Percentiles rank a stretch among this genome's conserved stretches.
Conservation (phyloP, 768 basidiomycete genomes). For the Boletus vinaceobasis region DNA sequence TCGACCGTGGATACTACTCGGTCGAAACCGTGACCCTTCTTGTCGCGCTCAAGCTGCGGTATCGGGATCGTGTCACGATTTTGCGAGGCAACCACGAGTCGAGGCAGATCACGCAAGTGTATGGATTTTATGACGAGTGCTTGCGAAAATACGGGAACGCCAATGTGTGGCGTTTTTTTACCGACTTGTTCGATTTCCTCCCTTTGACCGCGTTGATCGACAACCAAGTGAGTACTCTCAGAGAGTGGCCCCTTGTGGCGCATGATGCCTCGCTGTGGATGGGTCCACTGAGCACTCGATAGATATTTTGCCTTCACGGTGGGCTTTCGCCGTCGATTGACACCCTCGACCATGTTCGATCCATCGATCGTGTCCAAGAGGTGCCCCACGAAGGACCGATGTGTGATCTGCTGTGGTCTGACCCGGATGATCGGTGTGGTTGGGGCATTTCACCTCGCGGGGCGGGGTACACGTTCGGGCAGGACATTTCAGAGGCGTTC, state of each 20-base stretch:
- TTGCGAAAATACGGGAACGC: conserved; percentile 99
- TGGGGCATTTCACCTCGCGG: conserved; percentile 99
- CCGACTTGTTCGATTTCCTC: conserved; percentile 96
- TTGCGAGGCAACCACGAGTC: conserved; percentile 98
- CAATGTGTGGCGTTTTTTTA: conserved; percentile 99
- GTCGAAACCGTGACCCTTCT: conserved; percentile 98
- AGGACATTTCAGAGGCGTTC: conserved; percentile 98
- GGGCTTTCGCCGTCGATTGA: conserved; percentile 98
- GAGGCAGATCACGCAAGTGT: conserved; percentile 99
- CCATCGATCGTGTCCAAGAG: conserved; percentile 98
- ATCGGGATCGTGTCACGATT: conserved; percentile 97
- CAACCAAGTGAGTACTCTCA: conserved; percentile 78
- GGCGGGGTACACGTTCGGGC: conserved; percentile 98
- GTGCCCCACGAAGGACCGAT: conserved; percentile 99
- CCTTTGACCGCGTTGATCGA: conserved; percentile 98
- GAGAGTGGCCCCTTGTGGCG: neutral
- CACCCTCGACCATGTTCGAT: conserved; percentile 98
- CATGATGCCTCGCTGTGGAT: neutral
- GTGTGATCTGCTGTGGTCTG: conserved; percentile 99
- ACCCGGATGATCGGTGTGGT: conserved; percentile 98
- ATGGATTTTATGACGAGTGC: conserved; percentile 99
- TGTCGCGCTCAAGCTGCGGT: conserved; percentile 95
- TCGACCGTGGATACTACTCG: conserved; percentile 98
- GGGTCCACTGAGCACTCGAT: conserved; percentile 10
- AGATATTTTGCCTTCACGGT: conserved; percentile 99